Conservation (phyloP, 2,329 filamentous ascomycete genomes). For the Monilinia polystroma region DNA sequence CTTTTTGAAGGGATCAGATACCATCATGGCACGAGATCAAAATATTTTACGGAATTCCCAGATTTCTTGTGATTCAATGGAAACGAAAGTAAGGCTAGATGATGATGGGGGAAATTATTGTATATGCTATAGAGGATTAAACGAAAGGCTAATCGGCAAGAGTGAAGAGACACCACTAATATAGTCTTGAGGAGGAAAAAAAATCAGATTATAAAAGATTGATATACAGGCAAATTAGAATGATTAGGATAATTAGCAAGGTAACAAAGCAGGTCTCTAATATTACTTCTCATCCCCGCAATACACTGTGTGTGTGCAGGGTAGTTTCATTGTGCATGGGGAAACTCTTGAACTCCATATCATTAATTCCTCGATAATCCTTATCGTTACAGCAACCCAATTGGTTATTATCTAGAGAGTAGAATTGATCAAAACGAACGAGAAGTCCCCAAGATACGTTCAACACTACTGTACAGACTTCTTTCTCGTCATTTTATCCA, state of each 20-base stretch:
- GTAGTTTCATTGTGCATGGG: not conserved
- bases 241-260: conserved; percentile 12
- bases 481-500: not conserved
- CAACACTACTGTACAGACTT: not conserved
- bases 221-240: conserved; percentile 3
- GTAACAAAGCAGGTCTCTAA: not conserved
- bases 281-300: conserved; percentile 19
- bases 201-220: not conserved
- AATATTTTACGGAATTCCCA: not conserved
- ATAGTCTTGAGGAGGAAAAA: not conserved
- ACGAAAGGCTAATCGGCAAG: not conserved
- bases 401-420: not conserved
- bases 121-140: not conserved
- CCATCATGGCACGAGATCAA: not conserved
- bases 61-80: not conserved
- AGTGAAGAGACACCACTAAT: not conserved
- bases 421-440: not conserved
- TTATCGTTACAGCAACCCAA: not conserved
- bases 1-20: not conserved
- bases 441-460: not conserved
- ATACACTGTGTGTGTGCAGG: conserved; percentile 6
- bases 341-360: conserved; percentile 12
- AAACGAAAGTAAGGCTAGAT: conserved; percentile 2
- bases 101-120: conserved; percentile 2
- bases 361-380: not conserved